Evolutionary conservation across 352 stramenopile genomes (phyloP).

Genomic region (Pythium phragmitis): DNA sequence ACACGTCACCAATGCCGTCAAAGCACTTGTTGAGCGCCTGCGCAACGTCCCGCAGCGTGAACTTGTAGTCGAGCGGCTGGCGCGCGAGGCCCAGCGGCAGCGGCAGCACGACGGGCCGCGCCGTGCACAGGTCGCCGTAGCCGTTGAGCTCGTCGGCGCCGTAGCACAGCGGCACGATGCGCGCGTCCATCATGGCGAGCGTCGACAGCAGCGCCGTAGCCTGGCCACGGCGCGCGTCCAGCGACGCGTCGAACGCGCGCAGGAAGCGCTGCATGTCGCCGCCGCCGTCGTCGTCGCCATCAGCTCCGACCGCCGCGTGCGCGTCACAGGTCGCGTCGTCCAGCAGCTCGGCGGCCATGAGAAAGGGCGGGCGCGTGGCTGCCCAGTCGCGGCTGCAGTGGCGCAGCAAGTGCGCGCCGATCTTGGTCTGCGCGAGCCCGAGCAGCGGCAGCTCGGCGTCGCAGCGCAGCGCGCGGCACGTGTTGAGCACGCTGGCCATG

Average conservation of each 20-base stretch:
- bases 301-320: not conserved
- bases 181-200: conserved; percentile 12
- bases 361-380: conserved; percentile 8
- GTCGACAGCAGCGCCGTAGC: conserved; percentile 16
- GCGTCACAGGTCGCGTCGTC: conserved; percentile 7
- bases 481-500: conserved; percentile 15
- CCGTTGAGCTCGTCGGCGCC: conserved; percentile 13
- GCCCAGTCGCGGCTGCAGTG: conserved; percentile 15
- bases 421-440: conserved; percentile 3
- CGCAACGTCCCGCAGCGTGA: conserved; percentile 5
- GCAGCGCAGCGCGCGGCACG: conserved; percentile 14
- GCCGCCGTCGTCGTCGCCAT: not conserved
- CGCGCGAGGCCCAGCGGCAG: conserved; percentile 1
- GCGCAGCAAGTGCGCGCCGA: conserved; percentile 14
- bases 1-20: conserved; percentile 37
- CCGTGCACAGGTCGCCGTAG: conserved; percentile 23
- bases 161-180: conserved; percentile 20
- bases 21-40: conserved; percentile 6
- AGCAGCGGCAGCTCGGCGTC: conserved; percentile 22
- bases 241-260: conserved; percentile 11
- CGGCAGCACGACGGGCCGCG: conserved; percentile 20
- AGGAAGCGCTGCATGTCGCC: conserved; percentile 17
- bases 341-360: conserved; percentile 5
- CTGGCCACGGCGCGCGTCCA: conserved; percentile 16
- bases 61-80: conserved; percentile 5